A percentile compares a stretch with the other conserved stretches of the same genome.
Conservation (phyloP, 768 basidiomycete genomes). For the Roridomyces roridus region DNA sequence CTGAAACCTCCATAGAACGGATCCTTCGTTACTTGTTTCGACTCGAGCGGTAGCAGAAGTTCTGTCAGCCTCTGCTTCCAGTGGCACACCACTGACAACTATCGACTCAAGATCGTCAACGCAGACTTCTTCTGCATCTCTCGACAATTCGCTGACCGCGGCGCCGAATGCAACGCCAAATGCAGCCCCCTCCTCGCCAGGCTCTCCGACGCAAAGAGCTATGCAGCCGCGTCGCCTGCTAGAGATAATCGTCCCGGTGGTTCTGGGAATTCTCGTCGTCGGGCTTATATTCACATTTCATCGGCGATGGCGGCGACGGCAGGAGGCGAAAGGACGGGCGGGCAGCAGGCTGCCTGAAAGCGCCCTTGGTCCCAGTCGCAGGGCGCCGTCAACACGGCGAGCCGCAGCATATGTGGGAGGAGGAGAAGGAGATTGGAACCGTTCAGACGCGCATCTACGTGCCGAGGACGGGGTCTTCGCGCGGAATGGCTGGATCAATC, state of each 20-base stretch:
- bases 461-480: not conserved
- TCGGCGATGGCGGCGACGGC: not conserved
- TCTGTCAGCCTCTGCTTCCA: too few relatives aligned
- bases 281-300: not conserved
- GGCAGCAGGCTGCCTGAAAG: constrained; percentile 8
- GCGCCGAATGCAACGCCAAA: not conserved
- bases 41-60: too few relatives aligned
- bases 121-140: too few relatives aligned
- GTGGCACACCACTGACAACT: too few relatives aligned
- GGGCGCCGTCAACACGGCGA: not conserved
- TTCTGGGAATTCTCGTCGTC: not conserved
- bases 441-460: constrained; percentile 10
- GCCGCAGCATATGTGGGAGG: not conserved
- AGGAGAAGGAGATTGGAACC: constrained; percentile 8
- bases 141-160: too few relatives aligned
- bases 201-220: not conserved
- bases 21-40: too few relatives aligned
- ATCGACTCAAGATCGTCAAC: too few relatives aligned
- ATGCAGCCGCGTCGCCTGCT: not conserved
- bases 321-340: constrained; percentile 2
- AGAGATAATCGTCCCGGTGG: not conserved
- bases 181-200: not conserved
- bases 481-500: not conserved
- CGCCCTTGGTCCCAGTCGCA: not conserved
- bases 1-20: too few relatives aligned